These are phyloP conservation scores for Haplosporangium gracile DNA, from an alignment of 192 early-diverging fungal species.

Conservation along the genomic window DNA sequence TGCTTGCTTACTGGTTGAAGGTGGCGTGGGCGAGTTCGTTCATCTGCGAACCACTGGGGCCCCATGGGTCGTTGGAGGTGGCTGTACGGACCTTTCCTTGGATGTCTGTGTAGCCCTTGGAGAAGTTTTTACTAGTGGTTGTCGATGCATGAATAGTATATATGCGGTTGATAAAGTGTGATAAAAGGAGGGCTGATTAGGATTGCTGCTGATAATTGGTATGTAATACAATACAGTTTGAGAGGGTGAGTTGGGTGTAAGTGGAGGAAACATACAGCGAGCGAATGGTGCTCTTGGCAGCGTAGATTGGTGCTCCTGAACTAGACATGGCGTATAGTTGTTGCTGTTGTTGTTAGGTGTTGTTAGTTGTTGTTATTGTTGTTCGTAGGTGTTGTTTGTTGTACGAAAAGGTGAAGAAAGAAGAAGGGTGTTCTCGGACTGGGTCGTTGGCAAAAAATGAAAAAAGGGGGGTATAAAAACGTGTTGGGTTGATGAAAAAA, in stretches of 20 bases:
- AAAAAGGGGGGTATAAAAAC: constrained; percentile 15
- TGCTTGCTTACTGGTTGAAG: constrained; percentile 80
- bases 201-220: background rate
- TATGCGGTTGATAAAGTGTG: background rate
- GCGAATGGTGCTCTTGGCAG: constrained; percentile 56
- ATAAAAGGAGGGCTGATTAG: background rate
- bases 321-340: constrained; percentile 1
- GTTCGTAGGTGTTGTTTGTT: background rate
- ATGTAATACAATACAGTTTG: no score
- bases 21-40: constrained; percentile 88
- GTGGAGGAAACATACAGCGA: constrained; percentile 31
- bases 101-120: constrained; percentile 90
- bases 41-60: constrained; percentile 80
- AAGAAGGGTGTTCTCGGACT: background rate
- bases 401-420: background rate
- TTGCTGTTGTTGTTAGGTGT: background rate
- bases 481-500: background rate
- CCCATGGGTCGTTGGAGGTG: constrained; percentile 81
- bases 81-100: constrained; percentile 90
- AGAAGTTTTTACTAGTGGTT: constrained; percentile 82
- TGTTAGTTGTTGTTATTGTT: background rate
- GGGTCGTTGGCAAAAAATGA: constrained; percentile 3
- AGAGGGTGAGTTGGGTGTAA: background rate
- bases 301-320: constrained; percentile 35
- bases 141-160: constrained; percentile 5